Percentiles rank a stretch among this genome's conserved stretches.
phyloP scores from a whole-genome alignment of 2,329 filamentous ascomycete species.

The Fusarium goolgardi region DNA sequence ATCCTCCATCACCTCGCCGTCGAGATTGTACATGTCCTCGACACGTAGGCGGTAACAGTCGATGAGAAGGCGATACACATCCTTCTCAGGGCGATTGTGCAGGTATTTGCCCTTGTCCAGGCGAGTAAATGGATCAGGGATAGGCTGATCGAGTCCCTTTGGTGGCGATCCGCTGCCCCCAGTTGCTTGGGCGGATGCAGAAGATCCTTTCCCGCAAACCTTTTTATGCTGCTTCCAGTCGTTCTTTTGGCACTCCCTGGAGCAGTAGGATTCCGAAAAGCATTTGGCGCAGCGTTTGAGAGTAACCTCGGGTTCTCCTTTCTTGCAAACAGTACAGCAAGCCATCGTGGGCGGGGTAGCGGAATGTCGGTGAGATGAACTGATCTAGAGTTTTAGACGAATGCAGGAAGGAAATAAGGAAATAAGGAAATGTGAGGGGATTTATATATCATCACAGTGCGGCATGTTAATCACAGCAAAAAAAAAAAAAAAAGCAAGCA shows the following conservation, averaged over 20 bases:
- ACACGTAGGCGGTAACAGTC: constrained; percentile 55
- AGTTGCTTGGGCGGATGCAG: background rate
- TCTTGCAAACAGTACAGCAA: constrained; percentile 49
- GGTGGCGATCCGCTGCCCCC: constrained; percentile 34
- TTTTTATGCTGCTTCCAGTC: constrained; percentile 64
- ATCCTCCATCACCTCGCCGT: constrained; percentile 43
- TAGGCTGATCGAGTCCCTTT: constrained; percentile 47
- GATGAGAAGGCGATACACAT: constrained; percentile 58
- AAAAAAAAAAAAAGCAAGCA: background rate
- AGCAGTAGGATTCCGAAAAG: constrained; percentile 61
- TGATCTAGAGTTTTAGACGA: background rate
- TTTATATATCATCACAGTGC: background rate
- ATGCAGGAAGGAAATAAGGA: background rate
- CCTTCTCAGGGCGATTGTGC: constrained; percentile 56
- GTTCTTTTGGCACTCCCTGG: constrained; percentile 61
- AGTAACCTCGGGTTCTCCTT: constrained; percentile 43
- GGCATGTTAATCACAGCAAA: background rate
- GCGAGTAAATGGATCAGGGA: constrained; percentile 54
- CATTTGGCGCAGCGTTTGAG: constrained; percentile 61
- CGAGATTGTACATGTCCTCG: background rate
- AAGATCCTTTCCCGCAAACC: constrained; percentile 50
- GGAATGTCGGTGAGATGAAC: background rate
- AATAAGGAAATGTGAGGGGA: background rate
- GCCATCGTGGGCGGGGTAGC: background rate
- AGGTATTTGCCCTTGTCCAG: constrained; percentile 57